A percentile compares a stretch with the other conserved stretches of the same genome.
phyloP scores from a whole-genome alignment of 2,329 filamentous ascomycete species.

The Pseudogymnoascus sp. region DNA sequence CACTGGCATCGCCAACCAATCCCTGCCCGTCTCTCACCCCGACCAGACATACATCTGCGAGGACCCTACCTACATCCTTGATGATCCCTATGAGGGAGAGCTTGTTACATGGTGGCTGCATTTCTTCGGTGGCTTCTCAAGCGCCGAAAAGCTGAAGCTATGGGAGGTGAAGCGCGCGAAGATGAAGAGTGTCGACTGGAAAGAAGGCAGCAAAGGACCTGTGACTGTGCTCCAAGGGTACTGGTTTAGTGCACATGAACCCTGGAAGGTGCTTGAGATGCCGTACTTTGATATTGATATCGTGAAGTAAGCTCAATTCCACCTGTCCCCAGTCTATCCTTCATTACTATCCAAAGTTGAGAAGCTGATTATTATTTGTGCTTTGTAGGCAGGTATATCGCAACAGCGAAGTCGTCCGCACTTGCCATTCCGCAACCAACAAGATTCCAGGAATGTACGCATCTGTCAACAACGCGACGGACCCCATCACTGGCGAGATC shows the following conservation, averaged over 20 bases:
- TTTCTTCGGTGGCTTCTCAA: constrained; percentile 30
- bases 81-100: constrained; percentile 38
- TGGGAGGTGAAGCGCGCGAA: constrained; percentile 34
- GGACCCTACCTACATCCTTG: constrained; percentile 24
- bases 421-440: constrained; percentile 34
- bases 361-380: not conserved
- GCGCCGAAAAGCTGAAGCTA: constrained; percentile 28
- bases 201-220: constrained; percentile 30
- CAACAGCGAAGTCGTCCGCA: constrained; percentile 34
- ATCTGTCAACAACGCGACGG: constrained; percentile 36
- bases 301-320: constrained; percentile 24
- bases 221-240: constrained; percentile 35
- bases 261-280: constrained; percentile 36
- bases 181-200: constrained; percentile 31
- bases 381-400: constrained; percentile 29
- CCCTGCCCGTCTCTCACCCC: constrained; percentile 23
- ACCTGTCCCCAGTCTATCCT: not conserved
- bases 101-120: constrained; percentile 35
- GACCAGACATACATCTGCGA: constrained; percentile 32
- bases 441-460: constrained; percentile 34
- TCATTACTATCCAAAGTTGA: not conserved
- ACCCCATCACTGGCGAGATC: constrained; percentile 29
- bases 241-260: constrained; percentile 29
- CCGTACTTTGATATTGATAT: constrained; percentile 36
- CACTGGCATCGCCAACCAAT: constrained; percentile 30